Evolutionary conservation across 148 eudicot species (phyloP).

Genomic region (Talinum fruticosum): DNA sequence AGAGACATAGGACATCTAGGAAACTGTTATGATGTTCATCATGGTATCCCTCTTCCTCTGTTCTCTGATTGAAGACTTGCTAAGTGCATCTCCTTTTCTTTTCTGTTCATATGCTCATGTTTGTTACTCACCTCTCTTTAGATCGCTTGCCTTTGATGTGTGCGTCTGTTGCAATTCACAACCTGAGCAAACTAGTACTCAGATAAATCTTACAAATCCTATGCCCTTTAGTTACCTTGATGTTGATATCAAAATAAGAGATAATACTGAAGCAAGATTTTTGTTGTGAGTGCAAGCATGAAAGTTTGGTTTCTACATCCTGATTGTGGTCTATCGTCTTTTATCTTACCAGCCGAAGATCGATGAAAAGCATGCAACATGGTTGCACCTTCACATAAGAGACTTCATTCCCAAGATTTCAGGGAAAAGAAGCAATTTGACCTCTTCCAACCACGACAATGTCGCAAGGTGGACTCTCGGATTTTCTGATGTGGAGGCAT

Average conservation of each 20-base stretch:
- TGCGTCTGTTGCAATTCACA: too few species aligned
- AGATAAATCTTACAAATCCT: background rate
- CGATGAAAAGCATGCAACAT: conserved; percentile 40
- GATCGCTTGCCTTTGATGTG: too few species aligned
- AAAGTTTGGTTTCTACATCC: background rate
- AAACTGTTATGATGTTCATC: background rate
- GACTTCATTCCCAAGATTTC: conserved; percentile 32
- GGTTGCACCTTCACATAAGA: conserved; percentile 50
- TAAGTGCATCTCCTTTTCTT: too few species aligned
- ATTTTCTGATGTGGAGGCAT: conserved; percentile 39
- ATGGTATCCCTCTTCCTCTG: background rate
- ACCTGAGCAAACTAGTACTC: background rate
- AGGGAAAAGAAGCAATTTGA: conserved; percentile 19
- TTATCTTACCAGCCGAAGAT: conserved; percentile 36
- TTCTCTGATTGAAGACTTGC: background rate
- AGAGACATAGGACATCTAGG: background rate
- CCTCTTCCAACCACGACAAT: conserved; percentile 22
- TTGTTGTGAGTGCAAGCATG: background rate
- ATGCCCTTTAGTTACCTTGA: background rate
- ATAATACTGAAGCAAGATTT: too few species aligned
- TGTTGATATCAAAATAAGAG: too few species aligned
- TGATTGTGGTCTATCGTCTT: background rate
- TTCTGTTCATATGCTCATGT: too few species aligned
- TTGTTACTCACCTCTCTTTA: too few species aligned
- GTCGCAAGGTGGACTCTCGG: conserved; percentile 57